Base-by-base conservation (phyloP, 352 stramenopile genomes). In the Phytophthora agathidicida region DNA sequence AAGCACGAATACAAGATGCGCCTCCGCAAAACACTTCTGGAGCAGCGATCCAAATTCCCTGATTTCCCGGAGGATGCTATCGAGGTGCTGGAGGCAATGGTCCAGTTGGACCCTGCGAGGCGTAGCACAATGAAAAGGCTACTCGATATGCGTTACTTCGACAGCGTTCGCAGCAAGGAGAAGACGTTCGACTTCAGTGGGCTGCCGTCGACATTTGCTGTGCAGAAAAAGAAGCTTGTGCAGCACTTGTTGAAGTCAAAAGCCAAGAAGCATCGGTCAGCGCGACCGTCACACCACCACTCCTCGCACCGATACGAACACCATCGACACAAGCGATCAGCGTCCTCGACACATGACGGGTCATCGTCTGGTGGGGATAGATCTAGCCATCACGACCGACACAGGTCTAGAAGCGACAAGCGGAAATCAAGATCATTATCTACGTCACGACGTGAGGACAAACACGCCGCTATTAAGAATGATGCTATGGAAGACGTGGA, bases 1-100 rank as follows among this genome's bases (percentile, higher is more conserved):
- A 94, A 92, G 64, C 56, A 80, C 36, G 86, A 94, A 48, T 91
- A 81, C 65, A 86, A 86, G 52, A 81, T 80, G 69, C 83, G 86
- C 7, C 58, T 96, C 6, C 75, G 76, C 44, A 96, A 94, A 68
- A 89, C 84, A 6, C 50, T 96, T n/a, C n/a, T 79, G 4, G 83
- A 93, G 56, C 67, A 81, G 27, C 67, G 79, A 24, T 62, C 75
- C 11, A 85, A 87, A 47, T 70, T 68, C 26, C 64, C 77, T 10
- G 65, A 77, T 7, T 77, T 96, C 9, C 73, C 78, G 0, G 71
- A 80, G 2, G 79, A 83, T 19, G 80, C 77, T 0, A 60, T 93
- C 13, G 74, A 85, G 7, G 19, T 96, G 43, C 55, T 96, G 4
- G 83, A 94, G 39, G 61, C 57, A 8, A 86, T 96, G 75, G 73